Conservation (phyloP, 306 rosid species). For the Comarum palustre region DNA sequence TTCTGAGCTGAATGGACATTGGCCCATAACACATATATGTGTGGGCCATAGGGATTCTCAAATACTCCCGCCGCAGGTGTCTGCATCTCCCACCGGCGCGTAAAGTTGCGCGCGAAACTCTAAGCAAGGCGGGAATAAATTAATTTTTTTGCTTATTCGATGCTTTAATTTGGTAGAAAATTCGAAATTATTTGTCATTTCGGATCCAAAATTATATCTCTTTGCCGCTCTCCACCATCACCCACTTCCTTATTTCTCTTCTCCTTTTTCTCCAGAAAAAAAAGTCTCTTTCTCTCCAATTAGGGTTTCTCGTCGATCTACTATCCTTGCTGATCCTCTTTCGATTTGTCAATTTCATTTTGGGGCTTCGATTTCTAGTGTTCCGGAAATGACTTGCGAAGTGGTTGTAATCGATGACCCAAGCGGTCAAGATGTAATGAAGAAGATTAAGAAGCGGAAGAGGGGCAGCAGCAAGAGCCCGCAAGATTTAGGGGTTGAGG, state of each 20-base stretch:
- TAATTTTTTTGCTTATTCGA: too few species aligned
- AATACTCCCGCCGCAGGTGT: too few species aligned
- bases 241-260: neutral
- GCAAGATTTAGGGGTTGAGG: constrained; percentile 37
- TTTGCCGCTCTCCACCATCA: constrained; percentile 7
- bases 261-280: neutral
- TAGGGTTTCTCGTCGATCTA: constrained; percentile 5
- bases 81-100: too few species aligned
- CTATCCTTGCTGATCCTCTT: neutral
- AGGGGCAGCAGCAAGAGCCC: constrained; percentile 26
- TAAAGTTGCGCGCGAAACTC: too few species aligned
- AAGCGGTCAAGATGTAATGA: constrained; percentile 31
- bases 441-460: constrained; percentile 54
- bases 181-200: neutral
- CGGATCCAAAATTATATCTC: constrained; percentile 4
- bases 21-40: too few species aligned
- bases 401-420: constrained; percentile 17
- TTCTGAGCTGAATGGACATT: too few species aligned
- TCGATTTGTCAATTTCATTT: neutral
- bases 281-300: neutral
- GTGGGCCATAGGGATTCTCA: too few species aligned
- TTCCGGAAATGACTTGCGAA: constrained; percentile 36
- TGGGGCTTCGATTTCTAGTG: neutral
- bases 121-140: too few species aligned
- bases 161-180: neutral